Base-by-base conservation (phyloP, 495 filamentous ascomycete genomes). In the Beverwykella pulmonaria region DNA sequence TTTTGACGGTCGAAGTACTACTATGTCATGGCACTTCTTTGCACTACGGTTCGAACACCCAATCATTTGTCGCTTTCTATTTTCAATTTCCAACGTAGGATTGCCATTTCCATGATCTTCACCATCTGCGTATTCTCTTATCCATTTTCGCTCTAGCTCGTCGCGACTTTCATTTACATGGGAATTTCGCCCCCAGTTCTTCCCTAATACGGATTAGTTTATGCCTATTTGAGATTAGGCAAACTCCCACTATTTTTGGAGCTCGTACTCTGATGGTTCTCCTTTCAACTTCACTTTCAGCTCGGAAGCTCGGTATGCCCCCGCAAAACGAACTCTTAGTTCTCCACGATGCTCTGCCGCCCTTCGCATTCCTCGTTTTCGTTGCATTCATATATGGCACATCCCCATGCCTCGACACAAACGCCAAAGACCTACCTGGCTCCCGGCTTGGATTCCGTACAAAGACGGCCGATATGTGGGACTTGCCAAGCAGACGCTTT, bases 381-480 rank as follows among this genome's bases (percentile, higher is more conserved):
- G 22, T 44, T 32, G 54, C 55, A 32, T 49, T 46, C 56, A 60
- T 48, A 53, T 66, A 59, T 60, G 47, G 14, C 25, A 15, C 17
- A 8, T 30, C 19, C n/a, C 34, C 1, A 68, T 68, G 65, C 49
- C 65, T 19, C 65, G 65, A 61, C 65, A 26, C 14, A 50, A 57
- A 39, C 65, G 65, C 53, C 57, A 68, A 34, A 56, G 65, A 49
- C 65, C 65, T 9, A n/a, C 41, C 10, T 68, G 65, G 65, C 58
- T 68, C 1, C 65, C 65, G 32, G 5, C 41, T n/a, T 68, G 39
- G 49, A 30, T 68, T 17, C 65, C 65, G 1, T 68, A 49, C 29
- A 68, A 68, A 68, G 65, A 68, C 57, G 65, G 65, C 3, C 48
- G 65, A 15, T 49, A 48, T 25, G 36, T 68, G 27, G 65, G 65